Evolutionary conservation across 352 stramenopile species (phyloP), one percentile per base, ranked within the genome.

Genomic region (Achlya hypogyna): DNA sequence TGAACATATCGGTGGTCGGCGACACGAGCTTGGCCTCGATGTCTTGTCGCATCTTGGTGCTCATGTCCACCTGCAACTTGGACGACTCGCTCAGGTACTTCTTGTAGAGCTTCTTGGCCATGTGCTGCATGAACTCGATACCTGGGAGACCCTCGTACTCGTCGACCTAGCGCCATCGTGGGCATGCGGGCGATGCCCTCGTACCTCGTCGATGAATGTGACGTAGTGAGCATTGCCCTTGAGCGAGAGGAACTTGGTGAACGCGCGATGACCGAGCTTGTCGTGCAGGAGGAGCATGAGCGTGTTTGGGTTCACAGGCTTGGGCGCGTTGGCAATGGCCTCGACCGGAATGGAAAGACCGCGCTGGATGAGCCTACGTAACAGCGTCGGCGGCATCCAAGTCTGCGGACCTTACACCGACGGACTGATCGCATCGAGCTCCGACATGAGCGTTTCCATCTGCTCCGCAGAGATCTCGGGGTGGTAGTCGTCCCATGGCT

Each of bases 1-100:
- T 91, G 65, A 93, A 93, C 84, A 93, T 93, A 51, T 93, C 84
- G 28, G 91, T 81, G 25, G 77, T 87, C 45, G 84, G 84, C 32
- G 86, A 89, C 20, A 77, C 47, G 23, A 93, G 70, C 20, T 74
- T 72, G 58, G 83, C 66, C 40, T 71, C 81, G 65, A 93, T 88
- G 49, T 93, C 84, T 32, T 90, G 78, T 12, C 84, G 82, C 81
- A 93, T 91, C 6, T 78, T 74, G 8, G 75, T 83, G 69, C 79
- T 89, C 82, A 93, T 93, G 73, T 93, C 84, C 0, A 93, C 84
- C 62, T 93, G 84, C 28, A 93, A 73, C 51, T 86, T 83, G 27
- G 84, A 81, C 38, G 70, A 84, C 18, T 82, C 81, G 54, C 87
- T 72, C 51, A 93, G 86, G 63, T 93, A 93, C 69, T 93, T 93